phyloP scores from a whole-genome alignment of 1,284 basidiomycete species.

The Tilletia indica region DNA sequence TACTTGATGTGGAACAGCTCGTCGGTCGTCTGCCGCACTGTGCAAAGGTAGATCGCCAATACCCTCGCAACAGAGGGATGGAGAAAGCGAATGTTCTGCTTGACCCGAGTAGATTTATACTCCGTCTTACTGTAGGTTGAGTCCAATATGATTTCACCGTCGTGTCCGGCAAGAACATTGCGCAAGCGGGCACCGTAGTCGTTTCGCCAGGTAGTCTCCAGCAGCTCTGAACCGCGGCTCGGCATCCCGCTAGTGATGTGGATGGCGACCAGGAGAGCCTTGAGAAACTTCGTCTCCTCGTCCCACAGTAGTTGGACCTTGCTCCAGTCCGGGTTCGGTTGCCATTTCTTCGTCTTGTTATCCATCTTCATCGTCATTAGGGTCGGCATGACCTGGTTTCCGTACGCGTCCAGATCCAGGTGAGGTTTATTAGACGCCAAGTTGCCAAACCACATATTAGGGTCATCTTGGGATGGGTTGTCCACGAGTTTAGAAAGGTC shows the following conservation, averaged over 20 bases:
- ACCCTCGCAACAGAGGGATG: neutral
- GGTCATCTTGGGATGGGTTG: neutral
- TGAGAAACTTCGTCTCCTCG: neutral
- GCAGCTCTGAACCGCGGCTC: neutral
- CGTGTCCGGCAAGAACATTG: neutral
- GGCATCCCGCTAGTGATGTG: neutral
- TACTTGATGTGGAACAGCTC: no score
- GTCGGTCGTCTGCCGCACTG: neutral
- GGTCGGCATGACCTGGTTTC: no score
- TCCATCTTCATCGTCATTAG: no score
- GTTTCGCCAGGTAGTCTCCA: neutral
- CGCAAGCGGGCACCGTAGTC: neutral
- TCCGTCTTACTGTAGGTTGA: neutral
- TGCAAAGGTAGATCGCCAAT: neutral
- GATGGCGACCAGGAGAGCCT: neutral
- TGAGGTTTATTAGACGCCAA: neutral
- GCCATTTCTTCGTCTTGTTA: no score
- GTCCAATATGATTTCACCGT: no score
- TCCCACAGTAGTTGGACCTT: neutral
- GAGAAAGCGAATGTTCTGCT: neutral
- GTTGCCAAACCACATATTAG: neutral
- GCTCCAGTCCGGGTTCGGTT: no score
- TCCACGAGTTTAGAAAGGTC: no score
- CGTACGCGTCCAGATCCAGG: neutral
- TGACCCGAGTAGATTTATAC: neutral